phyloP scores from a whole-genome alignment of 176 grass and related monocot species.

The Dactylis glomerata region DNA sequence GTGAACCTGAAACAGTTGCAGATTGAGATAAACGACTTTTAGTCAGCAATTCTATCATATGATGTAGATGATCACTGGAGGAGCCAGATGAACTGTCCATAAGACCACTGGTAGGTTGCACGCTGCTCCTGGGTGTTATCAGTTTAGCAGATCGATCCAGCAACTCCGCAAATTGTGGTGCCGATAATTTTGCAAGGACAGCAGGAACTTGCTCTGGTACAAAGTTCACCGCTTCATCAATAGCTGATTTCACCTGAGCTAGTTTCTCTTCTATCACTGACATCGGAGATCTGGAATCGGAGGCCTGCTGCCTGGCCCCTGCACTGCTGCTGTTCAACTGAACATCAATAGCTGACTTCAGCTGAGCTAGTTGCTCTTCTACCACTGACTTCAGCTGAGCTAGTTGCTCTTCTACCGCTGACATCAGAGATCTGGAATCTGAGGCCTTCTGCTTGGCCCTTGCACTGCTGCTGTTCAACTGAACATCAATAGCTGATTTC shows the following conservation, averaged over 20 bases:
- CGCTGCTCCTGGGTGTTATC: slow-evolving; percentile 28
- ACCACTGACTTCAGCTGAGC: too few relatives aligned
- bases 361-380: too few relatives aligned
- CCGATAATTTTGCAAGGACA: slow-evolving; percentile 36
- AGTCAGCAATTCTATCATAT: background rate
- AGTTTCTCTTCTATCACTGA: slow-evolving; percentile 36
- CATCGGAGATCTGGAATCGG: slow-evolving; percentile 13
- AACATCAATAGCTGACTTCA: too few relatives aligned
- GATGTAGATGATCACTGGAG: background rate
- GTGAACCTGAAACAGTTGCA: slow-evolving; percentile 19
- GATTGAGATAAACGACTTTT: background rate
- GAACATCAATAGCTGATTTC: too few relatives aligned
- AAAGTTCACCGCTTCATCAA: slow-evolving; percentile 54
- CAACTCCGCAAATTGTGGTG: slow-evolving; percentile 41
- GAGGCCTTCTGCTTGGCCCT: too few relatives aligned
- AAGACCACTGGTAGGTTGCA: slow-evolving; percentile 28
- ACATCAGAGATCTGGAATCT: too few relatives aligned
- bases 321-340: slow-evolving; percentile 41
- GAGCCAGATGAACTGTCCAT: slow-evolving; percentile 29
- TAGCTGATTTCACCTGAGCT: slow-evolving; percentile 37
- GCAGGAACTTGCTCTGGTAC: slow-evolving; percentile 42
- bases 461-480: too few relatives aligned
- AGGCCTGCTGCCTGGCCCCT: slow-evolving; percentile 8
- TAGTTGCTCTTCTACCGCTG: too few relatives aligned
- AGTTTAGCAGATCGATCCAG: slow-evolving; percentile 38